Conservation (phyloP, 371 early-diverging fungal genomes). For the Coemansia sp. region DNA sequence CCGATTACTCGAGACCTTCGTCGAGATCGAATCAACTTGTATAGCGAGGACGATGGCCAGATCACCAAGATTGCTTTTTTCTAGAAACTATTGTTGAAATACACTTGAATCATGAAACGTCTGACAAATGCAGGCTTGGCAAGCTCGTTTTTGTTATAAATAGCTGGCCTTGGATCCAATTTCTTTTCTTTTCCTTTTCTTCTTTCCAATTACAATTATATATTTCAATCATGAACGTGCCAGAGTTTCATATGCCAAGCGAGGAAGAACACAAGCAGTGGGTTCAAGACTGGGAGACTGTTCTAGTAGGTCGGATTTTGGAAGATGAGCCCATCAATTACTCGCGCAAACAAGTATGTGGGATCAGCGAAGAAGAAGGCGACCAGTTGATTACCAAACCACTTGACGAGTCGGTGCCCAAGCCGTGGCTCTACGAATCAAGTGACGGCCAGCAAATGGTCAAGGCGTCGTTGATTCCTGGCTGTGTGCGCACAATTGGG, state of each 20-base stretch:
- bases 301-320: not conserved
- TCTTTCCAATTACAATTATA: not conserved
- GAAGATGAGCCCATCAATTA: not conserved
- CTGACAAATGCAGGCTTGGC: not conserved
- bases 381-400: not conserved
- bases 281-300: not conserved
- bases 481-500: not conserved
- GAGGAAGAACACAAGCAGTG: not conserved
- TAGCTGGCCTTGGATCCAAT: not conserved
- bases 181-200: not conserved
- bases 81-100: slow-evolving; percentile 7
- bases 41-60: slow-evolving; percentile 16
- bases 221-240: not conserved
- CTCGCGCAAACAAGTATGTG: not conserved
- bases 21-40: slow-evolving; percentile 25
- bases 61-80: slow-evolving; percentile 19
- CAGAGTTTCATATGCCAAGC: not conserved
- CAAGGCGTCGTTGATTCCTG: not conserved
- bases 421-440: not conserved
- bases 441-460: not conserved
- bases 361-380: not conserved
- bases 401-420: not conserved
- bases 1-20: slow-evolving; percentile 44
- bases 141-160: not conserved
- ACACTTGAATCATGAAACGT: too few species aligned